phyloP scores from a whole-genome alignment of 1,139 yeast genomes.

The Geotrichum aggregatum region DNA sequence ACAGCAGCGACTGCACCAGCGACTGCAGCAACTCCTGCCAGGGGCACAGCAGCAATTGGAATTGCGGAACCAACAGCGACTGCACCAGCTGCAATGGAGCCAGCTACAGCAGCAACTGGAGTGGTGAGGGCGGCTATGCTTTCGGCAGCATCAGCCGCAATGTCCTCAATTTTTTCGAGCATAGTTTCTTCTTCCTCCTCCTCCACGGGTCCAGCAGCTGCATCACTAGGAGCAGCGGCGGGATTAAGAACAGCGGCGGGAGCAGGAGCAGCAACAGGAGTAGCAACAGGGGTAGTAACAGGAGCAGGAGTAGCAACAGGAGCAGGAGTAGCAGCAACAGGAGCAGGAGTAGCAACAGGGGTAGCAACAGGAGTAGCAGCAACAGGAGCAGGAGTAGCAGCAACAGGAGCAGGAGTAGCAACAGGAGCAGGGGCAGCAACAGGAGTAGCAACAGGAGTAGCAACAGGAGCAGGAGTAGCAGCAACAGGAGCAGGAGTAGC shows the following conservation, averaged over 20 bases:
- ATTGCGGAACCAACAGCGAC: constrained; percentile 17
- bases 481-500: neutral
- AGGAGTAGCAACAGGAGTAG: neutral
- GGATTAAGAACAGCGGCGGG: constrained; percentile 8
- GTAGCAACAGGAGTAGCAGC: constrained; percentile 7
- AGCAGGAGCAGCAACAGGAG: constrained; percentile 10
- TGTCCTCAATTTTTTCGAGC: constrained; percentile 17
- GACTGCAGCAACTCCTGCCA: constrained; percentile 16
- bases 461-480: neutral
- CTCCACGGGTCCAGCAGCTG: constrained; percentile 8
- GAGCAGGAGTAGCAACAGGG: constrained; percentile 5
- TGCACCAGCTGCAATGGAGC: constrained; percentile 20
- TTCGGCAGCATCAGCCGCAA: constrained; percentile 19
- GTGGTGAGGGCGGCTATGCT: constrained; percentile 15
- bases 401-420: neutral
- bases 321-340: constrained; percentile 1
- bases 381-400: constrained; percentile 4
- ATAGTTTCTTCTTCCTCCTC: constrained; percentile 7
- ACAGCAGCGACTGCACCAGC: constrained; percentile 19
- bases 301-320: neutral
- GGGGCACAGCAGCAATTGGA: constrained; percentile 17
- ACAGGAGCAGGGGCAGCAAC: neutral
- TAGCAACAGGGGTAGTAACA: constrained; percentile 4
- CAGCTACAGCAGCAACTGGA: constrained; percentile 20
- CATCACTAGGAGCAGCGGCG: constrained; percentile 4